Evolutionary conservation across 2,329 filamentous ascomycete genomes (phyloP).

Genomic region (Fusarium dlaminii): DNA sequence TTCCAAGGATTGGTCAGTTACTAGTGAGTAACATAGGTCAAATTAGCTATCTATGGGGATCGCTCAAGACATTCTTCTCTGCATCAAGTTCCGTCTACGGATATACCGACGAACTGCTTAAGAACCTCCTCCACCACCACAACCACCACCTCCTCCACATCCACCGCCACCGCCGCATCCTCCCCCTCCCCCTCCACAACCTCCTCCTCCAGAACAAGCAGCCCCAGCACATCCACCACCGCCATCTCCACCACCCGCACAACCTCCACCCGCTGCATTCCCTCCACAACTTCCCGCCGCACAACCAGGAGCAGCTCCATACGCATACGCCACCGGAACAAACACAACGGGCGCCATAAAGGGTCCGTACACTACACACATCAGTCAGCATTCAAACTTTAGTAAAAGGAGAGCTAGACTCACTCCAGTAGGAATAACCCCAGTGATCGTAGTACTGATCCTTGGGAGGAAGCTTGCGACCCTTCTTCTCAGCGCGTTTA

Average conservation of each 20-base stretch:
- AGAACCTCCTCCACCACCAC: not conserved
- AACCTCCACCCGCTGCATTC: conserved; percentile 54
- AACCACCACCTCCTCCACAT: not conserved
- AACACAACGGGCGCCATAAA: conserved; percentile 56
- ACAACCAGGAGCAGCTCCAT: conserved; percentile 49
- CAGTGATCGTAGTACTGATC: conserved; percentile 63
- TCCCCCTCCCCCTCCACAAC: not conserved
- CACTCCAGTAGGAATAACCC: conserved; percentile 60
- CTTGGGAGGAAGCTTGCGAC: conserved; percentile 57
- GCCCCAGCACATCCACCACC: conserved; percentile 11
- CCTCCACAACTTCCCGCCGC: conserved; percentile 60
- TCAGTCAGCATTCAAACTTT: rapidly evolving
- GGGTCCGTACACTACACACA: conserved; percentile 53
- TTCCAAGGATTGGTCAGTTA: rapidly evolving
- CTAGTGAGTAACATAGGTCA: not conserved
- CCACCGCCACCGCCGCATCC: not conserved
- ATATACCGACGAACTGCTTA: not conserved
- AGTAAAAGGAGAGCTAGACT: not conserved
- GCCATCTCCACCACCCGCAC: conserved; percentile 30
- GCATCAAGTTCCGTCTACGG: not conserved
- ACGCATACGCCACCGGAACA: conserved; percentile 53
- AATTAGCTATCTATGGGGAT: too few species aligned
- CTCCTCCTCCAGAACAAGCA: not conserved
- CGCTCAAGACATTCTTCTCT: not conserved
- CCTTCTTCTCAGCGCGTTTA: conserved; percentile 60